These are phyloP conservation scores for Mrakia gelida DNA, from an alignment of 768 basidiomycete species.

Conservation along the genomic window DNA sequence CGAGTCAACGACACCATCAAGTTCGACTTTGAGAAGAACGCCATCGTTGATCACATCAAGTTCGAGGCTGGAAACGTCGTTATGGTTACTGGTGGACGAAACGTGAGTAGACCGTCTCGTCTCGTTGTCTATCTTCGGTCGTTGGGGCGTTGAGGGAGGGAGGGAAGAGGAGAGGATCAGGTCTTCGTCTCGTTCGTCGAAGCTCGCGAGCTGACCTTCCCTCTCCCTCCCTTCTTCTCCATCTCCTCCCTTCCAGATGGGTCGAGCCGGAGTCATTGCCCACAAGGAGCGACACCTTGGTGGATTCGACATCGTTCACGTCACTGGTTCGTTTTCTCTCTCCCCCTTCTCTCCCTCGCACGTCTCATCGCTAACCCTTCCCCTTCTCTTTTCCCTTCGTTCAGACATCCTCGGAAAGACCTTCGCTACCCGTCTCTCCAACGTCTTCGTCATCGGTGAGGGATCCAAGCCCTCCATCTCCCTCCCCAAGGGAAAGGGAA, in stretches of 20 bases:
- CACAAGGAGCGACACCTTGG: slow-evolving; percentile 91
- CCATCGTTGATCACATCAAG: slow-evolving; percentile 84
- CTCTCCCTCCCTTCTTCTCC: background rate
- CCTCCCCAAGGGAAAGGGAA: slow-evolving; percentile 94
- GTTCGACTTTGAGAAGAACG: slow-evolving; percentile 90
- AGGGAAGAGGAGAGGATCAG: no score
- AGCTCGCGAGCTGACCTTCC: background rate
- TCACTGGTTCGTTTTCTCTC: slow-evolving; percentile 52
- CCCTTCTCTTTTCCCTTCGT: slow-evolving; percentile 92
- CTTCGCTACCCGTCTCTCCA: slow-evolving; percentile 94
- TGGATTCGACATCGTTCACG: slow-evolving; percentile 98
- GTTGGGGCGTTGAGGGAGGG: no score
- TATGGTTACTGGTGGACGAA: slow-evolving; percentile 97
- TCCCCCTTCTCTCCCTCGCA: background rate
- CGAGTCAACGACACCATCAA: slow-evolving; percentile 96
- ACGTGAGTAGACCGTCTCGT: slow-evolving; percentile 45
- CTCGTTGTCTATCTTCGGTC: no score
- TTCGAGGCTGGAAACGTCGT: slow-evolving; percentile 97
- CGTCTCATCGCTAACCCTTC: slow-evolving; percentile 92
- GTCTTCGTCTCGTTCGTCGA: no score
- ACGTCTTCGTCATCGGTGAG: slow-evolving; percentile 98
- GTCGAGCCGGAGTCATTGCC: slow-evolving; percentile 90
- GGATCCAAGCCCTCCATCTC: slow-evolving; percentile 95
- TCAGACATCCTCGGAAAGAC: slow-evolving; percentile 64
- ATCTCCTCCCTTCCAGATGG: slow-evolving; percentile 55